Evolutionary conservation across 2,329 filamentous ascomycete genomes (phyloP), one percentile per base, ranked within the genome.

Genomic region (Ceratocystis eucalypticola): DNA sequence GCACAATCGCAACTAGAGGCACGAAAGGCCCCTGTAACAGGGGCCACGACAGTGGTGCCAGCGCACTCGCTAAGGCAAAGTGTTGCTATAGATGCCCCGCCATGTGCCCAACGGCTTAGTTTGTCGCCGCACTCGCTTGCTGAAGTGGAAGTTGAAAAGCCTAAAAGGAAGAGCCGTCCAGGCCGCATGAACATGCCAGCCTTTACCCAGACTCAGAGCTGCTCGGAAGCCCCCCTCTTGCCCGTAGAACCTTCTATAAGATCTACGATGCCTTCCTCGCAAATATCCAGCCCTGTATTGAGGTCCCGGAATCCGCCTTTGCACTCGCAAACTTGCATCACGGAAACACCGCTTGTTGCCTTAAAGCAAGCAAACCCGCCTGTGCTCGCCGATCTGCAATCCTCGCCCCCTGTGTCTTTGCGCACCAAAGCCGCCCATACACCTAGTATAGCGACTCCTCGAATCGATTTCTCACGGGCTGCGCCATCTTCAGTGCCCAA

Each of bases 121-220:
- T 59, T 30, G 55, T n/a, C 55, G 10, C n/a, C 55, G 8, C 55
- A 17, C 55, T 10, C 55, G 0, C 5, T 17, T n/a, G 10, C 55
- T 25, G 17, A 6, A 20, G 25, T 3, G 5, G 28, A 37, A 8
- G 4, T 25, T 37, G 5, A 33, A 33, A 12, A 50, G 44, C 44
- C 41, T 46, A 50, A 61, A 53, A 65, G 44, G 44, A 30, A 20
- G 3, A 46, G 20, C n/a, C 55, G 64, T 22, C 44, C 64, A 37
- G 64, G 65, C 45, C 65, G 65, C 4, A 66, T 66, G 65, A 66
- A 66, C 10, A 63, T 66, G 59, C 59, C 65, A 17, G 17, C 28
- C 5, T 66, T 62, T 25, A 65, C 64, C 1, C 64, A 65, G 55
- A 61, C 64, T 6, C 64, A 65, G 45, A 41, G 37, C 37, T 41